Evolutionary conservation across 169 alveolate genomes (phyloP).

Genomic region (Plasmodium fragile): DNA sequence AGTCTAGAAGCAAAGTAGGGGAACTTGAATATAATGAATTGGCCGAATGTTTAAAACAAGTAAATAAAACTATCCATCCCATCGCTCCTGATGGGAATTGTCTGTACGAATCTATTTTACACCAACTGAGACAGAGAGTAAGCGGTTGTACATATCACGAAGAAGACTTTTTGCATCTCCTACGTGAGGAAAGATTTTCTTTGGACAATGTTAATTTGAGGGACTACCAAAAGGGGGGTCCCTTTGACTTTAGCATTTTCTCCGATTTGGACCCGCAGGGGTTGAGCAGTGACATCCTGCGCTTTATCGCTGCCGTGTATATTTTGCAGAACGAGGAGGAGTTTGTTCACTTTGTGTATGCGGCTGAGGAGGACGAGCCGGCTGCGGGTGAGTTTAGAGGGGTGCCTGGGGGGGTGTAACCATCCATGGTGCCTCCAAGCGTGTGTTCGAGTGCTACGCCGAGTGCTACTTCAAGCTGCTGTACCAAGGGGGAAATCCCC

Average conservation of each 20-base stretch:
- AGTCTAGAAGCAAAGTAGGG: slow-evolving; percentile 37
- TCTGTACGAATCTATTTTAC: slow-evolving; percentile 68
- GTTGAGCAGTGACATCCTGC: slow-evolving; percentile 23
- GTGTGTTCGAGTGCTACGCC: background rate
- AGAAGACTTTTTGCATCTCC: slow-evolving; percentile 23
- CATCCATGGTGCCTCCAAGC: background rate
- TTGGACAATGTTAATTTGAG: slow-evolving; percentile 39
- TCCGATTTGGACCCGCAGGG: slow-evolving; percentile 27
- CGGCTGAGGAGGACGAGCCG: background rate
- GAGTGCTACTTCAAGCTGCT: too few relatives aligned
- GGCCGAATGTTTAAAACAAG: slow-evolving; percentile 5
- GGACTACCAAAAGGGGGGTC: slow-evolving; percentile 21
- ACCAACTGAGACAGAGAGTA: slow-evolving; percentile 50
- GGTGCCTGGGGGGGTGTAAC: background rate
- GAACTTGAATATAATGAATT: slow-evolving; percentile 49
- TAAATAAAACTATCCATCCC: slow-evolving; percentile 45
- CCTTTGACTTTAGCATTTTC: slow-evolving; percentile 44
- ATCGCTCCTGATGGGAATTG: slow-evolving; percentile 74
- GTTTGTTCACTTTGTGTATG: slow-evolving; percentile 28
- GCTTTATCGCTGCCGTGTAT: slow-evolving; percentile 42
- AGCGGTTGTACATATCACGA: slow-evolving; percentile 5
- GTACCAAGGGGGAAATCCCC: background rate
- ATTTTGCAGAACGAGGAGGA: slow-evolving; percentile 35
- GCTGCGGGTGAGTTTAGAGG: background rate
- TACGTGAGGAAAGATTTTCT: slow-evolving; percentile 31